phyloP scores from a whole-genome alignment of 2,329 filamentous ascomycete species.

The Microsporum audouinii region DNA sequence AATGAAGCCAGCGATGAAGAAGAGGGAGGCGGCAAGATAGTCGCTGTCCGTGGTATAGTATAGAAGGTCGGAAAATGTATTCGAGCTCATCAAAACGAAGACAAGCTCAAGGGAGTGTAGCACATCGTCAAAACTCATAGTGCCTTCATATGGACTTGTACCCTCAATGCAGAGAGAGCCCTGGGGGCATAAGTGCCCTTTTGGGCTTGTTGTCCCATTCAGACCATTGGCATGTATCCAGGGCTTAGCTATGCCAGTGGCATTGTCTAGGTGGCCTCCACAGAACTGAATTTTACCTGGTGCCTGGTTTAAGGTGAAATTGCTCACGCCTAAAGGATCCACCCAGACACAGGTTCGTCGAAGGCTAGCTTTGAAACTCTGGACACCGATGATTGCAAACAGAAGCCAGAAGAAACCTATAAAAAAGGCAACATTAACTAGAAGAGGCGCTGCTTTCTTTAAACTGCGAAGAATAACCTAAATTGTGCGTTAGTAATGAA shows the following conservation, averaged over 20 bases:
- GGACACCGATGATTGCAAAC: constrained; percentile 92
- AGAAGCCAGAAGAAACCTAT: constrained; percentile 96
- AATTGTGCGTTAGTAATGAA: constrained; percentile 12
- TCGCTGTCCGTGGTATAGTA: constrained; percentile 89
- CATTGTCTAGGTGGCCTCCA: constrained; percentile 62
- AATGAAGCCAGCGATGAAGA: constrained; percentile 60
- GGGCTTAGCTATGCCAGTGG: constrained; percentile 46
- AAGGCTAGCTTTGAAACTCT: constrained; percentile 83
- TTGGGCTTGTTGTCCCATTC: constrained; percentile 43
- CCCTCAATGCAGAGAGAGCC: constrained; percentile 75
- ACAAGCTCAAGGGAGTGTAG: constrained; percentile 83
- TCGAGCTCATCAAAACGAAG: constrained; percentile 96
- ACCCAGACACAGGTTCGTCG: constrained; percentile 69
- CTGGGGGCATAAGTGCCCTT: constrained; percentile 79
- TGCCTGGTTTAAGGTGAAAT: constrained; percentile 38
- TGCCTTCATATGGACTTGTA: constrained; percentile 67
- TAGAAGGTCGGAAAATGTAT: constrained; percentile 90
- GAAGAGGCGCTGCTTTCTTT: constrained; percentile 84
- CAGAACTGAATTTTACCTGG: constrained; percentile 63
- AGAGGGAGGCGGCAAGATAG: constrained; percentile 75
- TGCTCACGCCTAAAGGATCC: constrained; percentile 41
- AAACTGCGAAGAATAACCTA: constrained; percentile 87
- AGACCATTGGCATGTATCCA: constrained; percentile 54
- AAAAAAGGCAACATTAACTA: constrained; percentile 86
- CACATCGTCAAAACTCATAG: constrained; percentile 92